phyloP scores from a whole-genome alignment of 306 rosid genomes.

The Vigna radiata region DNA sequence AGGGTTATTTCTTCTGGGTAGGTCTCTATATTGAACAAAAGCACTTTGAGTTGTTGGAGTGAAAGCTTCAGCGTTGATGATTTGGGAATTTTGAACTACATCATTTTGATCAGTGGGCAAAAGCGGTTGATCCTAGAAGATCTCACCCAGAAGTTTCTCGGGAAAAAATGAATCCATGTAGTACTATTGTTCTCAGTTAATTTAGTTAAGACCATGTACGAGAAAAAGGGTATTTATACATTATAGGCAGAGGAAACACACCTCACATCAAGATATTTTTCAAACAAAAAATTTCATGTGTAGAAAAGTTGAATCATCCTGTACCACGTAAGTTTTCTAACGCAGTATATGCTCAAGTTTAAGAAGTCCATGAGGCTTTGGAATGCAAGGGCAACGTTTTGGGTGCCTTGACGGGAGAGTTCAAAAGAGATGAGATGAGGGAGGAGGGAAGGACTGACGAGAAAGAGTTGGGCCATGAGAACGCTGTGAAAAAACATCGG shows the following conservation, averaged over 20 bases:
- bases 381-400: too few relatives aligned
- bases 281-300: too few relatives aligned
- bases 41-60: conserved; percentile 47
- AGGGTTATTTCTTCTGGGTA: conserved; percentile 26
- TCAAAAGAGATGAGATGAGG: too few relatives aligned
- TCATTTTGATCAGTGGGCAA: conserved; percentile 35
- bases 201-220: conserved; percentile 7
- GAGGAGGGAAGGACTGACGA: too few relatives aligned
- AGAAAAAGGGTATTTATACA: background rate
- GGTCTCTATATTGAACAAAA: conserved; percentile 52
- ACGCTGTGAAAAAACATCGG: too few relatives aligned
- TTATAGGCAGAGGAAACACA: conserved; percentile 13
- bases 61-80: conserved; percentile 13
- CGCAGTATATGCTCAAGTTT: too few relatives aligned
- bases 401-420: too few relatives aligned
- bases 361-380: too few relatives aligned
- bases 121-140: conserved; percentile 48
- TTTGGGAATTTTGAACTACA: conserved; percentile 35
- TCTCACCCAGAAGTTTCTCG: conserved; percentile 52
- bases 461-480: too few relatives aligned
- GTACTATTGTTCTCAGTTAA: background rate
- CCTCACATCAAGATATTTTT: too few relatives aligned
- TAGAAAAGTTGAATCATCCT: too few relatives aligned
- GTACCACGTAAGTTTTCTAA: too few relatives aligned
- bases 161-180: conserved; percentile 50